These are phyloP conservation scores for Trichoderma hamatum DNA, from an alignment of 2,329 filamentous ascomycete species.

Conservation along the genomic window DNA sequence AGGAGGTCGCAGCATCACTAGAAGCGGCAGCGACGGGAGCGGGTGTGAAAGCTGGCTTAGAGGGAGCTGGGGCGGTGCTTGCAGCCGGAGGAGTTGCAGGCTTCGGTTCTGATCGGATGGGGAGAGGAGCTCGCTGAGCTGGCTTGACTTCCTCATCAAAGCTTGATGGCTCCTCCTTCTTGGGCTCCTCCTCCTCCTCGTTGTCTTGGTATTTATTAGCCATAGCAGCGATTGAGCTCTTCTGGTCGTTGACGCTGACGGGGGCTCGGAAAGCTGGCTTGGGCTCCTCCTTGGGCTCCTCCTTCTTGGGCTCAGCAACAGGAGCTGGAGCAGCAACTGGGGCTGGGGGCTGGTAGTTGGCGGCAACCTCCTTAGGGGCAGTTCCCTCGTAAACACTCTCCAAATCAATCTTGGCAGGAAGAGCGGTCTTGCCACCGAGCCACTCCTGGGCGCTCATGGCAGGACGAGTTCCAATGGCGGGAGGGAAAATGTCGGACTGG, in stretches of 20 bases:
- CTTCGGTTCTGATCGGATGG: slow-evolving; percentile 46
- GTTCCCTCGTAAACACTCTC: slow-evolving; percentile 88
- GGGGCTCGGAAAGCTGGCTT: slow-evolving; percentile 54
- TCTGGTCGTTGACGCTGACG: slow-evolving; percentile 79
- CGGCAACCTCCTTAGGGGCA: slow-evolving; percentile 74
- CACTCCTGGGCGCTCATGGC: slow-evolving; percentile 81
- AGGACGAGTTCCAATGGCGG: slow-evolving; percentile 76
- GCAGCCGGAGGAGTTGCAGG: slow-evolving; percentile 43
- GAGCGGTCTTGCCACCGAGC: slow-evolving; percentile 79
- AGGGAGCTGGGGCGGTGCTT: slow-evolving; percentile 18
- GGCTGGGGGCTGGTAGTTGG: slow-evolving; percentile 65
- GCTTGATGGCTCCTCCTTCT: slow-evolving; percentile 69
- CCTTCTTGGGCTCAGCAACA: slow-evolving; percentile 43
- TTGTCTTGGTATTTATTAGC: slow-evolving; percentile 82
- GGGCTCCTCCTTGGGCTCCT: slow-evolving; percentile 56
- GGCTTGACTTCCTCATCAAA: slow-evolving; percentile 87
- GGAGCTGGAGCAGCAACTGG: slow-evolving; percentile 48
- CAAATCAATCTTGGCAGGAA: slow-evolving; percentile 91
- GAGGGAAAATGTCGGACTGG: slow-evolving; percentile 96
- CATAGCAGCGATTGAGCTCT: slow-evolving; percentile 81
- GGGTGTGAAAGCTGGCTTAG: slow-evolving; percentile 40
- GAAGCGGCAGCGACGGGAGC: slow-evolving; percentile 38
- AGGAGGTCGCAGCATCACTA: slow-evolving; percentile 60
- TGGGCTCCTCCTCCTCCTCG: slow-evolving; percentile 59
- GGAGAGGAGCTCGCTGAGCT: slow-evolving; percentile 58